Evolutionary conservation across 768 basidiomycete genomes (phyloP), one percentile per base, ranked within the genome.

Genomic region (Calocybe gangraenosa): DNA sequence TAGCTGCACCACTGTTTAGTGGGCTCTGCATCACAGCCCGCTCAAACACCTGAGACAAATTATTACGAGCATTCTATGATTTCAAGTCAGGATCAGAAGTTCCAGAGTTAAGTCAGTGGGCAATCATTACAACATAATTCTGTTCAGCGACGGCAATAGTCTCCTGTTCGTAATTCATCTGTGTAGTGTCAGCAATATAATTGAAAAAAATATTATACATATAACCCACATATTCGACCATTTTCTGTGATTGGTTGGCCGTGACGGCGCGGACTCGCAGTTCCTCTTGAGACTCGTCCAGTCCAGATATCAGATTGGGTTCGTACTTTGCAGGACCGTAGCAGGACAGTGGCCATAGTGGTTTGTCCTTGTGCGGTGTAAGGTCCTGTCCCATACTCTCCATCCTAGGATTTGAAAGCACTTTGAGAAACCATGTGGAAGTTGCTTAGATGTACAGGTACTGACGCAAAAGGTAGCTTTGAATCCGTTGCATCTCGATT

Each of bases 281-380:
- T 62, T 96, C 92, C 56, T 94, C 92, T 0, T 77, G 76, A 0
- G 82, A 86, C 49, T 84, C 71, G 51, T 96, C 92, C 23, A 85
- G 62, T 2, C 79, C 82, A 7, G 65, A 44, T 14, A 96, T 61
- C 4, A 94, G 52, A 17, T 69, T 77, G 0, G 81, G 81, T 51
- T 92, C 89, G 48, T 74, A 57, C 58, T 93, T 95, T 3, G 80
- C 78, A 17, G 88, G 79, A 0, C 74, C 91, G 59, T 87, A 94
- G 0, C 79, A 84, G 0, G 88, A 82, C 0, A 94, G 66, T 11
- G 85, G 84, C 84, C 87, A 96, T 10, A 73, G 35, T 0, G 92
- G 92, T 56, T 80, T 84, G 13, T 93, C 91, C 17, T 65, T 68
- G 17, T 60, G 57, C 2, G 65, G 65, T 1, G 75, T 78, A 7